phyloP scores from a whole-genome alignment of 352 stramenopile species.

The Phytophthora pinifolia region DNA sequence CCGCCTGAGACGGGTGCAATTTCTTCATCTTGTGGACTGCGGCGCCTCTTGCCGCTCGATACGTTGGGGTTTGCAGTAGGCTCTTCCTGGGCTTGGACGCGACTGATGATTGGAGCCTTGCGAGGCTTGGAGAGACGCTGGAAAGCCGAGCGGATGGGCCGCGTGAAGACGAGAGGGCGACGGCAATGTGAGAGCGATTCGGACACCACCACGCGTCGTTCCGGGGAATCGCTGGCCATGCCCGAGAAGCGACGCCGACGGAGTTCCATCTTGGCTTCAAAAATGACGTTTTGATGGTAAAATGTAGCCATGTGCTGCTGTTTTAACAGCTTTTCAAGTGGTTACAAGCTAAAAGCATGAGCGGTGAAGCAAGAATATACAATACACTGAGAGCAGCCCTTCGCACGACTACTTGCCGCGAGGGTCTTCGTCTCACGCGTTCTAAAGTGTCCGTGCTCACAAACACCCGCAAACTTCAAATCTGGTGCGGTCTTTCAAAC shows the following conservation, averaged over 20 bases:
- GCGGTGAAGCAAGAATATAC: too few relatives aligned
- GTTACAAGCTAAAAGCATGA: too few relatives aligned
- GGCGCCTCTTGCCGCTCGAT: constrained; percentile 13
- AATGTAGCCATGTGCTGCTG: constrained; percentile 1
- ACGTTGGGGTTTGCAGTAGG: background rate
- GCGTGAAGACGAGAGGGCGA: constrained; percentile 17
- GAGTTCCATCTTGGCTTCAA: constrained; percentile 17
- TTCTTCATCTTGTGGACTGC: background rate
- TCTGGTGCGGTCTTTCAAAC: too few relatives aligned
- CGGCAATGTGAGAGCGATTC: constrained; percentile 18
- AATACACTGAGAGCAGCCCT: too few relatives aligned
- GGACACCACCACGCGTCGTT: constrained; percentile 4
- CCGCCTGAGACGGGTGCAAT: constrained; percentile 8
- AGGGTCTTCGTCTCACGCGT: too few relatives aligned
- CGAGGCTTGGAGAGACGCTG: constrained; percentile 24
- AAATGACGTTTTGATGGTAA: background rate
- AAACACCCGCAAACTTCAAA: too few relatives aligned
- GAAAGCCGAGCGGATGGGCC: constrained; percentile 11
- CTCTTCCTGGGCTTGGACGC: background rate
- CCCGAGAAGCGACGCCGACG: constrained; percentile 20
- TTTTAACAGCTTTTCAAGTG: too few relatives aligned
- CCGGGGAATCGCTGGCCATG: background rate
- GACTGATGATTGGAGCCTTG: constrained; percentile 1
- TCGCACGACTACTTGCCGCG: too few relatives aligned
- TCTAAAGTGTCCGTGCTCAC: too few relatives aligned